Conservation (phyloP, 768 basidiomycete genomes). For the Russula compacta region DNA sequence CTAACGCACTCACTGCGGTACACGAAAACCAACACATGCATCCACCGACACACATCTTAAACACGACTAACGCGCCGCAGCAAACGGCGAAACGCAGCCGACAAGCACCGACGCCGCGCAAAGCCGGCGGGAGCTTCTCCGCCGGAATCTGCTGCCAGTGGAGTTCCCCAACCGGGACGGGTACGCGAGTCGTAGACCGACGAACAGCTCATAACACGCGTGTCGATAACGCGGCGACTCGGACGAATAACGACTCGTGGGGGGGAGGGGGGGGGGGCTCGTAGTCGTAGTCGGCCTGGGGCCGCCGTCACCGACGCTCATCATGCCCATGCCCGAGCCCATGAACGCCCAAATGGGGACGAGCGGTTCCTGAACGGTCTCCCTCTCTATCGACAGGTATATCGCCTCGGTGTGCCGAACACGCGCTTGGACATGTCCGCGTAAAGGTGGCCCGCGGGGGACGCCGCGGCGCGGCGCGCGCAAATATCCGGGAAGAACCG, state of each 20-base stretch:
- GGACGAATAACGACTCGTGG: no score
- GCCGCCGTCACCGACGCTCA: no score
- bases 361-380: not conserved
- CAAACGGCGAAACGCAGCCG: not conserved
- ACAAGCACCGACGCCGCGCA: not conserved
- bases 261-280: no score
- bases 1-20: no score
- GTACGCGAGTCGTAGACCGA: not conserved
- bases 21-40: no score
- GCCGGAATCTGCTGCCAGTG: not conserved
- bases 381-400: not conserved
- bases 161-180: not conserved
- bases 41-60: not conserved
- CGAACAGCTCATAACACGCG: not conserved
- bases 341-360: not conserved
- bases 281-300: no score
- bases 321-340: not conserved
- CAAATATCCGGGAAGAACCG: slow-evolving; percentile 4
- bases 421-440: not conserved
- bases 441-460: not conserved
- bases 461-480: not conserved
- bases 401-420: not conserved
- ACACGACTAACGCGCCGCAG: not conserved
- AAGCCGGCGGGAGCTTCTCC: not conserved
- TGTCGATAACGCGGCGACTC: not conserved